These are phyloP conservation scores for Neonectria sp. DNA, from an alignment of 2,329 filamentous ascomycete genomes.

Conservation along the genomic window DNA sequence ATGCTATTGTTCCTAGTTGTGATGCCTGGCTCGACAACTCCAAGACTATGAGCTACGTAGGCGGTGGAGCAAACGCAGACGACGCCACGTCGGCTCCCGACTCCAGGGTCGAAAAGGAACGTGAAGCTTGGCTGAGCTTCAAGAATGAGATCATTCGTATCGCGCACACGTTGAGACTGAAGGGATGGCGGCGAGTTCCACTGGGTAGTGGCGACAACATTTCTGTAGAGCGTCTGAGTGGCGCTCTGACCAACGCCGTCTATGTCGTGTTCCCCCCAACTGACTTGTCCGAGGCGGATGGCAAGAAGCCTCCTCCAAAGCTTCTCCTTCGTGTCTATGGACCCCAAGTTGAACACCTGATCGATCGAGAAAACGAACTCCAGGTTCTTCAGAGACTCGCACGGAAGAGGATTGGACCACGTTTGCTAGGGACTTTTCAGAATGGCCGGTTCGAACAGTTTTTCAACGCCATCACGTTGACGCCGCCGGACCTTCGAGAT, in stretches of 20 bases:
- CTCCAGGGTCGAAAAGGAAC: constrained; percentile 74
- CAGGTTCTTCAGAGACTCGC: constrained; percentile 88
- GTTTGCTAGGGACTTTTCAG: constrained; percentile 89
- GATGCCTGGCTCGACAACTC: constrained; percentile 91
- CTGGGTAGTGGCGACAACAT: constrained; percentile 79
- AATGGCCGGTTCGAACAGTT: constrained; percentile 98
- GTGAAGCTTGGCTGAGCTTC: constrained; percentile 86
- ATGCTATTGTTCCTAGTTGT: constrained; percentile 86
- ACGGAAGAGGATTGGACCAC: constrained; percentile 92
- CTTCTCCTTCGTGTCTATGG: constrained; percentile 93
- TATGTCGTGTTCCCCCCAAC: constrained; percentile 91
- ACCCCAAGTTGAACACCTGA: constrained; percentile 94
- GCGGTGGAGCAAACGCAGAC: constrained; percentile 60
- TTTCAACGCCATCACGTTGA: constrained; percentile 87
- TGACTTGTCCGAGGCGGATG: constrained; percentile 62
- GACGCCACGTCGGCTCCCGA: constrained; percentile 53
- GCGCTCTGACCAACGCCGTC: constrained; percentile 95
- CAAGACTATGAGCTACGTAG: constrained; percentile 85
- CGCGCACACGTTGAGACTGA: constrained; percentile 88
- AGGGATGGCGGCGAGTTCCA: constrained; percentile 90
- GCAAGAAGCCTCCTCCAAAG: constrained; percentile 71
- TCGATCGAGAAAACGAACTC: constrained; percentile 92
- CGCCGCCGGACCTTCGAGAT: constrained; percentile 81
- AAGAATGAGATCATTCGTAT: constrained; percentile 94
- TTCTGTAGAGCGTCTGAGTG: constrained; percentile 83